Base-by-base conservation (phyloP, 2,329 filamentous ascomycete genomes). In the Colletotrichum sp. region DNA sequence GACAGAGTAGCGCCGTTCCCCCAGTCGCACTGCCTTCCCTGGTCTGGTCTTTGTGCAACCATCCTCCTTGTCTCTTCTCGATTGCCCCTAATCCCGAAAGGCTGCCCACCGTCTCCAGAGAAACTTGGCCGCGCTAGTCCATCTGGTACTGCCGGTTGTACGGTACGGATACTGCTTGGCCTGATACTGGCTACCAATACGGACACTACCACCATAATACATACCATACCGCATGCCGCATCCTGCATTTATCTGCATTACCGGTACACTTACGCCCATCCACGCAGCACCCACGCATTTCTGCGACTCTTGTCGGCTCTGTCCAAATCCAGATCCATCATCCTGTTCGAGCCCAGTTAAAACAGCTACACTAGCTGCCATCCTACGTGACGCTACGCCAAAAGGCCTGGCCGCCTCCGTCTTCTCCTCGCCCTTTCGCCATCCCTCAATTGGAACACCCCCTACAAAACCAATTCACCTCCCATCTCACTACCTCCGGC, bases 31-130 rank as follows among this genome's bases (percentile, higher is more conserved):
- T 34, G 70, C 64, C 73, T 64, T 64, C 64, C 62, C 56, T 68
- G 64, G 73, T 48, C 43, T 48, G 56, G 28, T 55, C 72, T 66
- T 75, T 74, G 72, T 74, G 61, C 68, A 66, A 71, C 72, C 60
- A 71, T n/a, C 30, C 48, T 68, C 72, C 68, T 72, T 75, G 55
- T 75, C 55, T 27, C 34, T 32, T 32, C 58, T 58, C 22, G 27
- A 58, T 16, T 32, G 32, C 30, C n/a, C 56, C 67, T 36, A 62
- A 28, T 62, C 36, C 67, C 56, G 28, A 62, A 61, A 52, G 27
- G 56, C 67, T 52, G 36, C 34, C 27, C 39, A 75, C 73, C 36
- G 52, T 72, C 69, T 62, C 61, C 32, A 67, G 69, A 67, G 69
- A 64, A 67, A 58, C 69, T 61, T 72, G 55, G 69, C 27, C 27